Percentiles rank a stretch among this genome's conserved stretches.
phyloP scores from a whole-genome alignment of 2,329 filamentous ascomycete genomes.

The Furcasterigmium furcatum region DNA sequence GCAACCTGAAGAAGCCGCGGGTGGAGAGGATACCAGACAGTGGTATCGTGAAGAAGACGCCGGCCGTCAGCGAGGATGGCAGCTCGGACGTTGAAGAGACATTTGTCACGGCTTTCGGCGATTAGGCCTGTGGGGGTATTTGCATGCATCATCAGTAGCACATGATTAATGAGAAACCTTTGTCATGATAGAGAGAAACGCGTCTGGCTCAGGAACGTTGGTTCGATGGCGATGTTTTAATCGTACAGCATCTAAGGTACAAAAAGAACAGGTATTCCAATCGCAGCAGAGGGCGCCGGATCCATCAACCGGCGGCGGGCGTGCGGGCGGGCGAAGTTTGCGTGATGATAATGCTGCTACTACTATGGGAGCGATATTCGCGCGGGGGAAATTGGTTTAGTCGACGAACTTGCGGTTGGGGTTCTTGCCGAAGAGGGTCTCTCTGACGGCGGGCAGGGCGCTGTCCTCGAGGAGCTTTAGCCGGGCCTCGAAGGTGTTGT shows the following conservation, averaged over 20 bases:
- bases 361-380: no score
- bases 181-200: neutral
- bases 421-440: constrained; percentile 90
- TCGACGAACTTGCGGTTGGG: constrained; percentile 94
- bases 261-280: constrained; percentile 11
- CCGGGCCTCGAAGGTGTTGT: constrained; percentile 96
- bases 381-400: no score
- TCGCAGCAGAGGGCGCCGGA: constrained; percentile 5
- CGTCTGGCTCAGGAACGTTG: neutral
- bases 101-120: constrained; percentile 8
- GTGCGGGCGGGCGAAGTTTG: no score
- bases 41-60: neutral
- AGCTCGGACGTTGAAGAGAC: constrained; percentile 8
- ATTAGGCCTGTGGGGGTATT: constrained; percentile 1
- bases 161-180: no score
- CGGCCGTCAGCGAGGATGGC: neutral
- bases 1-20: constrained; percentile 19
- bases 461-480: constrained; percentile 80
- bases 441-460: constrained; percentile 79
- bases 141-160: no score
- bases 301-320: no score
- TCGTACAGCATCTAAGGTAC: constrained; percentile 15
- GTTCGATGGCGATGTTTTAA: neutral
- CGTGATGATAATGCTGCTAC: no score
- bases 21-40: no score